Conservation (phyloP, 768 basidiomycete species). For the Podaxis rugospora region DNA sequence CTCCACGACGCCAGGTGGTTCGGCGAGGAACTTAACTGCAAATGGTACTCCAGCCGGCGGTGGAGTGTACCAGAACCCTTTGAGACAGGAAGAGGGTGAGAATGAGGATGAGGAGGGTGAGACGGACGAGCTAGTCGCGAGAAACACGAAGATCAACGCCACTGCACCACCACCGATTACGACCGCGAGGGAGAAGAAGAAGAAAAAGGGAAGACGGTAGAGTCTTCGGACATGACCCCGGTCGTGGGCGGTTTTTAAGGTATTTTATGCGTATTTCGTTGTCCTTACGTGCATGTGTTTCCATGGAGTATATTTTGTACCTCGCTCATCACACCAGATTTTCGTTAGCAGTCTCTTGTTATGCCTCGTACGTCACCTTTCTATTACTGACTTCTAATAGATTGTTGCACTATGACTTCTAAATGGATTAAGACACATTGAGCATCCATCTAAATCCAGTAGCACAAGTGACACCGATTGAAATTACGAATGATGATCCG, state of each 20-base stretch:
- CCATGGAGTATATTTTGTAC: neutral
- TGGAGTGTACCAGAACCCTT: constrained; percentile 11
- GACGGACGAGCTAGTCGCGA: neutral
- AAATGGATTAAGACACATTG: neutral
- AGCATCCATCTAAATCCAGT: neutral
- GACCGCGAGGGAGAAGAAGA: neutral
- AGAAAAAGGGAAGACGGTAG: neutral
- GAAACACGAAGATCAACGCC: constrained; percentile 11
- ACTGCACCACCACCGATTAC: neutral
- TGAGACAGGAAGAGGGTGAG: constrained; percentile 1
- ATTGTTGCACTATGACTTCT: neutral
- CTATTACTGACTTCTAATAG: neutral
- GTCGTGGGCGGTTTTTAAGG: neutral
- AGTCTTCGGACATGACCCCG: neutral
- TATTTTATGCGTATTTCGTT: neutral
- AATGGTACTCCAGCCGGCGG: neutral
- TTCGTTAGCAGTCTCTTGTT: neutral
- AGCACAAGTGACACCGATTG: neutral
- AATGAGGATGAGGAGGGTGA: constrained; percentile 2
- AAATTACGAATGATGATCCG: neutral
- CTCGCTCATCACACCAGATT: neutral
- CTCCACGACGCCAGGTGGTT: neutral
- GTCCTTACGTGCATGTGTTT: neutral
- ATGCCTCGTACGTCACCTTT: neutral
- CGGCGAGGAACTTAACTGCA: neutral